Evolutionary conservation across 1,284 basidiomycete species (phyloP).

Genomic region (Rhodotorula sp.): DNA sequence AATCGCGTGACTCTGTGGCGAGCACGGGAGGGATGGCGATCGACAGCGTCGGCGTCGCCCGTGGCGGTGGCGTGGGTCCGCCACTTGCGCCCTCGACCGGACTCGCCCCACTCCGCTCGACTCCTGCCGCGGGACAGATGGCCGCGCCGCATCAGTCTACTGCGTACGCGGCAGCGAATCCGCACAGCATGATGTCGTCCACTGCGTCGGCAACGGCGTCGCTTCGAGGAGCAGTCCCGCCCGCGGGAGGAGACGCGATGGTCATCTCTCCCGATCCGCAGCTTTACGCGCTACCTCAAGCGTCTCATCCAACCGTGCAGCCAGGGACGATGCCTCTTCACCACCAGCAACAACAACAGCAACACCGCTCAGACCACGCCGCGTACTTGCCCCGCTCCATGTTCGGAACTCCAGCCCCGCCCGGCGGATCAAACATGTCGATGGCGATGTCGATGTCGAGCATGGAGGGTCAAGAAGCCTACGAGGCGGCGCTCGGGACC

Average conservation of each 20-base stretch:
- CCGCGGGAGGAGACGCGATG: background rate
- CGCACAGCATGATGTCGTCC: too few species aligned
- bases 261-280: background rate
- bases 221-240: too few species aligned
- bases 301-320: background rate
- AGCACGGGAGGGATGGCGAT: background rate
- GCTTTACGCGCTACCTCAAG: background rate
- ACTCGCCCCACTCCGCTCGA: too few species aligned
- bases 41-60: background rate
- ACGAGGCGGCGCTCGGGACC: conserved; percentile 5
- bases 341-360: background rate
- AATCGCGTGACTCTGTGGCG: background rate
- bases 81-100: too few species aligned
- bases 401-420: background rate
- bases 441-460: background rate
- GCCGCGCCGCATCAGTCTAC: too few species aligned
- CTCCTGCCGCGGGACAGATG: too few species aligned
- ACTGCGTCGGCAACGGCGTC: too few species aligned
- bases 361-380: background rate
- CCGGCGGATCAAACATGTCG: background rate
- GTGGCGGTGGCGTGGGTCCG: background rate
- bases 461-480: background rate
- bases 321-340: background rate
- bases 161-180: too few species aligned
- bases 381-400: background rate